Conservation (phyloP, 768 basidiomycete genomes). For the Boletellus ananas region DNA sequence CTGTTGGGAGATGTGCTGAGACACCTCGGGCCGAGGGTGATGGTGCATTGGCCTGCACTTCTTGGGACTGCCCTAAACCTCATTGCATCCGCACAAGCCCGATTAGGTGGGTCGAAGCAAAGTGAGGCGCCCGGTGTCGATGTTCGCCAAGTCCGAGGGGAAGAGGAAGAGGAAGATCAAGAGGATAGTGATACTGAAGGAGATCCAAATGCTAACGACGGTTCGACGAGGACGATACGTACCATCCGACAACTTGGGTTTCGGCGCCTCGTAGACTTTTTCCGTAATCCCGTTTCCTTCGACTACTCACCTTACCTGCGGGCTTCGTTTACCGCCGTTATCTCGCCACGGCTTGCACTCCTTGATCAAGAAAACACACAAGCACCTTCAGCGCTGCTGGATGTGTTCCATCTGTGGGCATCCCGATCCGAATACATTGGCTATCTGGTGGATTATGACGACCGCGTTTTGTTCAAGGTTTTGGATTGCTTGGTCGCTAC, state of each 20-base stretch:
- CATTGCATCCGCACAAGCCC: slow-evolving; percentile 58
- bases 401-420: slow-evolving; percentile 81
- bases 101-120: slow-evolving; percentile 36
- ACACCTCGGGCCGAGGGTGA: slow-evolving; percentile 72
- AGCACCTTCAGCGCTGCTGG: slow-evolving; percentile 82
- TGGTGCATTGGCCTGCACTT: slow-evolving; percentile 69
- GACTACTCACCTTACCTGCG: slow-evolving; percentile 72
- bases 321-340: slow-evolving; percentile 62
- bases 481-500: slow-evolving; percentile 78
- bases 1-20: slow-evolving; percentile 82
- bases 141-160: slow-evolving; percentile 22
- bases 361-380: slow-evolving; percentile 88
- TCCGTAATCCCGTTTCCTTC: slow-evolving; percentile 67
- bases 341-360: slow-evolving; percentile 74
- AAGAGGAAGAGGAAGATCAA: slow-evolving; percentile 35
- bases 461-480: slow-evolving; percentile 65
- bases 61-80: slow-evolving; percentile 67
- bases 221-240: slow-evolving; percentile 41
- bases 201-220: slow-evolving; percentile 33
- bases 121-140: slow-evolving; percentile 20
- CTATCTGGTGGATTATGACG: slow-evolving; percentile 69
- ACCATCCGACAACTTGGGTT: slow-evolving; percentile 78
- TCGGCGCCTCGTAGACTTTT: slow-evolving; percentile 86
- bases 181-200: slow-evolving; percentile 36
- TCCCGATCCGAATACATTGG: slow-evolving; percentile 49